Evolutionary conservation across 352 stramenopile genomes (phyloP).

Genomic region (Ophiocytium majus): DNA sequence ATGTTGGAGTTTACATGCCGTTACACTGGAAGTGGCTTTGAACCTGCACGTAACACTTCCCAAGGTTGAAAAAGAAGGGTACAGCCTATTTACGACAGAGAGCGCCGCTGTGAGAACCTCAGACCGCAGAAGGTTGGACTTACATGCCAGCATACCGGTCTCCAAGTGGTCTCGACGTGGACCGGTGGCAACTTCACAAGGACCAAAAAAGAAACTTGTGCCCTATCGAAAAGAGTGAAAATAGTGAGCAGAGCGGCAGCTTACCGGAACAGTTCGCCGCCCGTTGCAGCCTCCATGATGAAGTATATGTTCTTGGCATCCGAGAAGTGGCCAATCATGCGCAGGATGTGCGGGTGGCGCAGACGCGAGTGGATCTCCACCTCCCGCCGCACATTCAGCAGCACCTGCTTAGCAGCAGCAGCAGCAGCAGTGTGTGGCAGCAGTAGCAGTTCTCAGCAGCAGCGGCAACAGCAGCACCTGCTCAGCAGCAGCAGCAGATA

Average conservation of each 20-base stretch:
- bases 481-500: no score
- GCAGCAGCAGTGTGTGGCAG: no score
- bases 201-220: background rate
- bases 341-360: slow-evolving; percentile 76
- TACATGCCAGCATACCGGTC: background rate
- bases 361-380: slow-evolving; percentile 83
- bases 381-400: slow-evolving; percentile 77
- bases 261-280: slow-evolving; percentile 64
- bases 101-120: no score
- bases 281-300: slow-evolving; percentile 75
- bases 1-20: no score
- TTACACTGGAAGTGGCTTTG: no score
- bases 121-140: background rate
- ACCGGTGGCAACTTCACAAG: background rate
- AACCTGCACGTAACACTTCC: no score
- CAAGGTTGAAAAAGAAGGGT: no score
- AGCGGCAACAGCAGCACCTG: no score
- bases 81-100: no score
- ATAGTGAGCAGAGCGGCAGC: background rate
- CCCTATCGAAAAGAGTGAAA: background rate
- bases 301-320: slow-evolving; percentile 66
- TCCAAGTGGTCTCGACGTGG: background rate
- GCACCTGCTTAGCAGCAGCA: no score
- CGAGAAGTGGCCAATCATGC: slow-evolving; percentile 67
- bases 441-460: no score